A percentile compares a stretch with the other conserved stretches of the same genome.
Conservation (phyloP, 192 early-diverging fungal genomes). For the Phlyctochytrium bullatum region DNA sequence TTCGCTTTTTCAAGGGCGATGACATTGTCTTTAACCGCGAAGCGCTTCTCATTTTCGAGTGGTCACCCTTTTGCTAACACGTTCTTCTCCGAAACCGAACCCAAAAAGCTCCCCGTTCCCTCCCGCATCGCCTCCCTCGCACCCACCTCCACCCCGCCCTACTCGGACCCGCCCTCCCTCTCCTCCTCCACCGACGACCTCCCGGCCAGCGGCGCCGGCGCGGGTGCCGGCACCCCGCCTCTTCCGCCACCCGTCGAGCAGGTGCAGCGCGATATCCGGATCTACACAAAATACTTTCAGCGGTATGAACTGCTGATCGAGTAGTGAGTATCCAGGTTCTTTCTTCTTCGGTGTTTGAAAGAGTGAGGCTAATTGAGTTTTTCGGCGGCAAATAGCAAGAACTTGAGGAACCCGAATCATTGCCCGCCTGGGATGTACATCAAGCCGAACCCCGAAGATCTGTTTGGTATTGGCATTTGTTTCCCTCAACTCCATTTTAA, state of each 20-base stretch:
- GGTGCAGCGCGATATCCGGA: slow-evolving; percentile 24
- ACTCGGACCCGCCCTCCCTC: background rate
- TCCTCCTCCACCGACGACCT: background rate
- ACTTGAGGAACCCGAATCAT: slow-evolving; percentile 72
- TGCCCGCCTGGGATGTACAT: slow-evolving; percentile 86
- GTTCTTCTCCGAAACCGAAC: too few species aligned
- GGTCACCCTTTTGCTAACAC: too few species aligned
- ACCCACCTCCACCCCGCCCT: background rate
- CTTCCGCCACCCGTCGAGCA: slow-evolving; percentile 12
- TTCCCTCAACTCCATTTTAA: background rate
- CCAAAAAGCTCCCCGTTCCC: too few species aligned
- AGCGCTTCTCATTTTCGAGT: too few species aligned
- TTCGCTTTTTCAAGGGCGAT: too few species aligned
- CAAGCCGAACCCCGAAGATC: slow-evolving; percentile 68
- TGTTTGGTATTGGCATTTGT: slow-evolving; percentile 27
- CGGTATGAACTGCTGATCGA: slow-evolving; percentile 71
- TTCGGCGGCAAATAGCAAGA: slow-evolving; percentile 66
- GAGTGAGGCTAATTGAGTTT: background rate
- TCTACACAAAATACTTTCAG: slow-evolving; percentile 45
- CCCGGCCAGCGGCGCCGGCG: too few species aligned
- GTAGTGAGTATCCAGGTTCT: slow-evolving; percentile 50
- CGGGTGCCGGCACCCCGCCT: background rate
- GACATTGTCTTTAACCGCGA: too few species aligned
- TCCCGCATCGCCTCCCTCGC: too few species aligned
- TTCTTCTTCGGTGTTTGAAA: background rate